A percentile compares a stretch with the other conserved stretches of the same genome.
Evolutionary conservation across 202 grass and related monocot species (phyloP).

Genomic region (Schoenoplectus triqueter): DNA sequence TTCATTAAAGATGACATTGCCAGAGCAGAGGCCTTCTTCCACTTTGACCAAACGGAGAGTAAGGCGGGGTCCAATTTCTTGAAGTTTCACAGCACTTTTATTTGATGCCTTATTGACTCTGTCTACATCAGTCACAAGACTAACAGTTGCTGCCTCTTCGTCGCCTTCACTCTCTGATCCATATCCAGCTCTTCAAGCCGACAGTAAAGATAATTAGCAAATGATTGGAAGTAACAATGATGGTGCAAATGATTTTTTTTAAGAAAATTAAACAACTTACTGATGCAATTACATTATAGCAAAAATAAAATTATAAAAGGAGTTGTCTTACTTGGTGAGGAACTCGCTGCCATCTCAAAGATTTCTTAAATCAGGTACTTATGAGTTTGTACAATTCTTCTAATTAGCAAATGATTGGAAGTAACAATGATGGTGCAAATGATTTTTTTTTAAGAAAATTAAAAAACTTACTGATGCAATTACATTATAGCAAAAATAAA

Average conservation of each 20-base stretch:
- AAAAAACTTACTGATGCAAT: neutral
- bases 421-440: neutral
- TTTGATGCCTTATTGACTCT: slow-evolving; percentile 70
- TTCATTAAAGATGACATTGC: slow-evolving; percentile 65
- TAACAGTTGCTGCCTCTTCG: slow-evolving; percentile 81
- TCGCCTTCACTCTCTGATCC: slow-evolving; percentile 93
- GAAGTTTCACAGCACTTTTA: slow-evolving; percentile 84
- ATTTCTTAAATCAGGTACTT: too few relatives aligned
- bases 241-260: neutral
- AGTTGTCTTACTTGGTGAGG: slow-evolving; percentile 71
- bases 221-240: neutral
- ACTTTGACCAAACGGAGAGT: slow-evolving; percentile 80
- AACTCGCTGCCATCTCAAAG: too few relatives aligned
- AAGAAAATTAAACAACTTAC: neutral
- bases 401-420: neutral
- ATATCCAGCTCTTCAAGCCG: slow-evolving; percentile 69
- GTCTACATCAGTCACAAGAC: slow-evolving; percentile 66
- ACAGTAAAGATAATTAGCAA: slow-evolving; percentile 23
- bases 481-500: neutral
- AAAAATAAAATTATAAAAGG: neutral
- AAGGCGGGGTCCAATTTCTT: slow-evolving; percentile 84
- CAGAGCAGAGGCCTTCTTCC: slow-evolving; percentile 78
- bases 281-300: neutral
- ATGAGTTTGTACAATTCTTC: too few relatives aligned
- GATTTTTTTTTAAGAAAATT: neutral